phyloP scores from a whole-genome alignment of 768 basidiomycete species.

The Tulasnella sp. region DNA sequence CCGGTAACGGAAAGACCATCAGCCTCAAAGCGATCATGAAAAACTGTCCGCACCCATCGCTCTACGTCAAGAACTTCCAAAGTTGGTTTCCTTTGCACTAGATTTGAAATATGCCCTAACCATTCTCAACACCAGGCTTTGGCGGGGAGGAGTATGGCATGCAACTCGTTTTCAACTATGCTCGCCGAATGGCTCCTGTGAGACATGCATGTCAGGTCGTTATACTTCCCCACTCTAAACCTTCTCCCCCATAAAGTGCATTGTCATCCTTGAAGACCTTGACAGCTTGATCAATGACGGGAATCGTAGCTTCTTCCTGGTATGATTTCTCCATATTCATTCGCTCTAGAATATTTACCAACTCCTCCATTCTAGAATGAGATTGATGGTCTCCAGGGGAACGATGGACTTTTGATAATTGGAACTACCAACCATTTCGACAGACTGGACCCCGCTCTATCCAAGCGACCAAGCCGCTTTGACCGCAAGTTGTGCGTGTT shows the following conservation, averaged over 20 bases:
- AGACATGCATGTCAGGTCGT: not conserved
- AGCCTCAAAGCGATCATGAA: constrained; percentile 81
- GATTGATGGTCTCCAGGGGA: constrained; percentile 67
- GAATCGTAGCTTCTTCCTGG: constrained; percentile 80
- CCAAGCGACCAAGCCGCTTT: constrained; percentile 75
- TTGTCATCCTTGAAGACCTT: constrained; percentile 61
- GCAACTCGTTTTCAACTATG: constrained; percentile 63
- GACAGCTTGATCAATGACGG: constrained; percentile 74
- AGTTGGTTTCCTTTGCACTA: constrained; percentile 43
- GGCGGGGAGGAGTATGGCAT: constrained; percentile 66
- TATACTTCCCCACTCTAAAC: not conserved
- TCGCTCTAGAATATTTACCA: not conserved
- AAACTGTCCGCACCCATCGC: constrained; percentile 54
- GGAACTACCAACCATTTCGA: constrained; percentile 84
- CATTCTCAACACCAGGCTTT: constrained; percentile 42
- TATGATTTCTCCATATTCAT: constrained; percentile 34
- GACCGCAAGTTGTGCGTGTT: constrained; percentile 75
- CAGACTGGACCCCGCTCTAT: constrained; percentile 69
- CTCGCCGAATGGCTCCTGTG: constrained; percentile 48
- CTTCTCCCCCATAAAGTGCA: constrained; percentile 44
- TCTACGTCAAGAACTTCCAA: constrained; percentile 80
- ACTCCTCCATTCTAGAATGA: constrained; percentile 26
- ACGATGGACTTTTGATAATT: constrained; percentile 75
- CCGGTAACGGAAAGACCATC: constrained; percentile 82
- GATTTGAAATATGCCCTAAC: not conserved